These are phyloP conservation scores for Coemansia sp. DNA, from an alignment of 192 early-diverging fungal species.

Conservation along the genomic window DNA sequence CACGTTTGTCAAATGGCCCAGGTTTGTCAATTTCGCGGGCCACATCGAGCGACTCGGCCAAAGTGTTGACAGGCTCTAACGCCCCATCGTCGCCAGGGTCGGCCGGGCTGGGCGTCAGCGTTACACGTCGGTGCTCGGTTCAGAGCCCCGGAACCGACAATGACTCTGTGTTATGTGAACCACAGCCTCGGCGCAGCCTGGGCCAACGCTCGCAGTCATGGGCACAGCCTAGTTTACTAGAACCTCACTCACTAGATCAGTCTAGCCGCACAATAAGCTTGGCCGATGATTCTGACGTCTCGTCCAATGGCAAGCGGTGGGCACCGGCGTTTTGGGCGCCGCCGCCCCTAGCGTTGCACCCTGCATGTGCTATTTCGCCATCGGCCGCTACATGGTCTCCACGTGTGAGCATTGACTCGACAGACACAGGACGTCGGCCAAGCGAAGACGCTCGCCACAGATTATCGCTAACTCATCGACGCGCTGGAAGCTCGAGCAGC, in stretches of 20 bases:
- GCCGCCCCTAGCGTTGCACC: constrained; percentile 8
- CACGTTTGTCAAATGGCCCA: no score
- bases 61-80: no score
- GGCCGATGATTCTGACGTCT: not conserved
- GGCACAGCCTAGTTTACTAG: not conserved
- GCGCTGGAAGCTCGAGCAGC: not conserved
- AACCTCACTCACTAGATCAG: not conserved
- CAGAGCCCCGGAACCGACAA: no score
- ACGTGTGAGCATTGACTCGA: constrained; percentile 20
- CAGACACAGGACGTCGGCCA: constrained; percentile 4
- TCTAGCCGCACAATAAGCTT: no score
- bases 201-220: constrained; percentile 2
- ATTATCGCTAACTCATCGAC: not conserved
- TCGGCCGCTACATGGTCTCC: constrained; percentile 24
- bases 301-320: constrained; percentile 10
- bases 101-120: no score
- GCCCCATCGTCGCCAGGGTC: no score
- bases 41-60: no score
- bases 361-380: not conserved
- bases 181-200: not conserved
- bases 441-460: not conserved
- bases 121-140: no score
- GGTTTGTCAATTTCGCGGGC: no score
- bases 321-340: constrained; percentile 47
- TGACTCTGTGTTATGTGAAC: no score